Percentiles rank a stretch among this genome's conserved stretches.
These are phyloP conservation scores for Saturnispora ahearnii DNA, from an alignment of 805 yeast species.

Conservation along the genomic window DNA sequence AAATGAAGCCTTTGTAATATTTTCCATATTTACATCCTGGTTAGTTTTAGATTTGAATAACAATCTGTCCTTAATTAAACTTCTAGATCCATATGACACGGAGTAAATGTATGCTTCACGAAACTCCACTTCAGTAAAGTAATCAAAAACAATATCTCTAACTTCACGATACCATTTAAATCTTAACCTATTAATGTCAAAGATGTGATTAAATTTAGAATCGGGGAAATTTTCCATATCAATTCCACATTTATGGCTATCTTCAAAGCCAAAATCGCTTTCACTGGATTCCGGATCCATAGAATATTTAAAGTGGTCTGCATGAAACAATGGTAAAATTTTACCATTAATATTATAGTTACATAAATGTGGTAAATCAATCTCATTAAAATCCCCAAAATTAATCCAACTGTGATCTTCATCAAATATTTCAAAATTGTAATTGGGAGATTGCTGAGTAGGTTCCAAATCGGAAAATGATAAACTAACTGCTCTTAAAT, in stretches of 20 bases:
- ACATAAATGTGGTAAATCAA: conserved; percentile 34
- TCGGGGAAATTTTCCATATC: conserved; percentile 27
- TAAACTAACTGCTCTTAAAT: conserved; percentile 49
- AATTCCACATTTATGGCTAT: conserved; percentile 58
- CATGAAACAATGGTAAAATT: conserved; percentile 53
- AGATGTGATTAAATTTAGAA: conserved; percentile 49
- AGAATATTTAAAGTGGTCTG: conserved; percentile 66
- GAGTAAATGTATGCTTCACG: conserved; percentile 36
- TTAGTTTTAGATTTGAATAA: not conserved
- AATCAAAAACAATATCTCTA: conserved; percentile 55
- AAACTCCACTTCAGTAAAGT: conserved; percentile 40
- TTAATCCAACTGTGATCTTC: conserved; percentile 56
- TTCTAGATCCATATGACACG: conserved; percentile 20
- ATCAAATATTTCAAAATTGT: conserved; percentile 35
- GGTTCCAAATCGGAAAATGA: conserved; percentile 24
- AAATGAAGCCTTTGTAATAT: not conserved
- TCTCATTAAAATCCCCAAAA: conserved; percentile 50
- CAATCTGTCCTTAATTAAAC: conserved; percentile 15
- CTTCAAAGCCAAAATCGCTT: conserved; percentile 38
- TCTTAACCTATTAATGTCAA: conserved; percentile 61
- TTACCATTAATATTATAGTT: conserved; percentile 32
- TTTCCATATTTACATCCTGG: not conserved
- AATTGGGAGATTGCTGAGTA: conserved; percentile 1
- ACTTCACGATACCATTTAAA: conserved; percentile 70
- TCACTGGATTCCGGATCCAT: conserved; percentile 34